These are phyloP conservation scores for Xylariaceae sp. DNA, from an alignment of 2,329 filamentous ascomycete species.

Conservation along the genomic window DNA sequence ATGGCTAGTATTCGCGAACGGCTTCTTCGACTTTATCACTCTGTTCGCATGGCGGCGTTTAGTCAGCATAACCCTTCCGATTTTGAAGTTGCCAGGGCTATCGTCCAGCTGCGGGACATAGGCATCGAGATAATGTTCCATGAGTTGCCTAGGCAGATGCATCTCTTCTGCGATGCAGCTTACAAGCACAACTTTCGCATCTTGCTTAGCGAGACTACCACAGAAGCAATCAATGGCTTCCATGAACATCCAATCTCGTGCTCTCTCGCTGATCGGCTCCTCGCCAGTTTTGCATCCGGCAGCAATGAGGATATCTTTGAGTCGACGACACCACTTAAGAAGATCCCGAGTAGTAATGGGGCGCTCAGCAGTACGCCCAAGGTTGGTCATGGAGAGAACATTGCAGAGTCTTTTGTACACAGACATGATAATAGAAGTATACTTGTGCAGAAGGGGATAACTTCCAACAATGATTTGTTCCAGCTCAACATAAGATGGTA, in stretches of 20 bases:
- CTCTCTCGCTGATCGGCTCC: slow-evolving; percentile 75
- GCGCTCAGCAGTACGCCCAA: slow-evolving; percentile 51
- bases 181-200: slow-evolving; percentile 66
- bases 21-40: slow-evolving; percentile 61
- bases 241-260: slow-evolving; percentile 85
- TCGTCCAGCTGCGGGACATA: slow-evolving; percentile 76
- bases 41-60: slow-evolving; percentile 62
- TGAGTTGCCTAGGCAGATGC: slow-evolving; percentile 82
- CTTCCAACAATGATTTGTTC: slow-evolving; percentile 73
- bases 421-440: slow-evolving; percentile 63
- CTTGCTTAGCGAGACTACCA: slow-evolving; percentile 74
- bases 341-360: slow-evolving; percentile 71
- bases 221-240: slow-evolving; percentile 94
- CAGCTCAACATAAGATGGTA: slow-evolving; percentile 73
- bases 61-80: slow-evolving; percentile 71
- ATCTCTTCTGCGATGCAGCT: slow-evolving; percentile 83
- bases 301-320: slow-evolving; percentile 69
- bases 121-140: slow-evolving; percentile 76
- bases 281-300: slow-evolving; percentile 69
- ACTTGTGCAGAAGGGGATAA: slow-evolving; percentile 73
- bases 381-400: slow-evolving; percentile 40
- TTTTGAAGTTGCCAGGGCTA: slow-evolving; percentile 60
- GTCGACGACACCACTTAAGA: slow-evolving; percentile 86
- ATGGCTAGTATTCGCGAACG: slow-evolving; percentile 88
- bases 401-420: slow-evolving; percentile 63